Base-by-base conservation (phyloP, 805 yeast species). In the Cyberlindnera galapagoensis region DNA sequence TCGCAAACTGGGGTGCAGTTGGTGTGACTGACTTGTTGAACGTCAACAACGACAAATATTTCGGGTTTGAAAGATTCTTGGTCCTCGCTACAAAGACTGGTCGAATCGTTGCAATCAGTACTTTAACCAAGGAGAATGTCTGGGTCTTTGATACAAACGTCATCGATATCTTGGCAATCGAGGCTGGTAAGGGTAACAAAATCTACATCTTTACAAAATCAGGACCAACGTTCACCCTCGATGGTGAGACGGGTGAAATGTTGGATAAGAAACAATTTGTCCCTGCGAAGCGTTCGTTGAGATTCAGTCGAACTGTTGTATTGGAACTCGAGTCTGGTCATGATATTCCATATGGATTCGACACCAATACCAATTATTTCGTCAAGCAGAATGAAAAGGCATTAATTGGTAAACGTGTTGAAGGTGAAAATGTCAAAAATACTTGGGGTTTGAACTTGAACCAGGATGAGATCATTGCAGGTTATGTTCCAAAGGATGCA, bases 51-150 rank as follows among this genome's bases (percentile, higher is more conserved):
- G 42, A 43, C 30, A 43, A 27, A 23, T 61, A 54, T 18, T 73
- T 74, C 55, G 79, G 79, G 1, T 62, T 67, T 21, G 46, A 54
- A 7, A 72, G 73, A 36, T 48, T 51, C 5, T 38, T 74, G 18
- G 49, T 72, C 3, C 59, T 62, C 1, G 59, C 67, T 3, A 63
- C 74, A 0, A 44, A 49, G 9, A 49, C 49, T 27, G 69, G 70
- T 5, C 59, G 57, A 28, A 30, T 77, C 1, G 51, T 65, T 8
- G 74, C 71, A 1, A 47, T 72, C 12, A 61, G 67, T 37, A 49
- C 70, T 2, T 43, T 52, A 6, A 53, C 63, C 31, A 71, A 72
- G 13, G 43, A 52, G 11, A 21, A 33, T 15, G 42, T 54, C 6
- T 75, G 80, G 80, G 44, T 35, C 5, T 40, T 55, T 17, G 41